Conservation (phyloP, 352 stramenopile genomes). For the Plasmopara viticola region DNA sequence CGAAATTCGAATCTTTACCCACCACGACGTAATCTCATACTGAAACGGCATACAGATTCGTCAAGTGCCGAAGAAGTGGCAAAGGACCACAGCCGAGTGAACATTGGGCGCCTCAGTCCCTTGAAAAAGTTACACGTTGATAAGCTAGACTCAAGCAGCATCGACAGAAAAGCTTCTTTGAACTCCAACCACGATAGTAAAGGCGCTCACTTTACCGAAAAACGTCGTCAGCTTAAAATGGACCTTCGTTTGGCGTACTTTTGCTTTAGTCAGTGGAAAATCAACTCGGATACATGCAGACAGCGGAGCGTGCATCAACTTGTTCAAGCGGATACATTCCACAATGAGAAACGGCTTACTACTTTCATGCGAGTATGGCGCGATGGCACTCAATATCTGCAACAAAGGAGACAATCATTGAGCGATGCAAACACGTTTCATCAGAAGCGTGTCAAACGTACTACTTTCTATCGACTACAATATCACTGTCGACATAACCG, state of each 20-base stretch:
- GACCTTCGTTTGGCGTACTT: constrained; percentile 19
- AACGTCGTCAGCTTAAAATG: constrained; percentile 18
- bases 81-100: neutral
- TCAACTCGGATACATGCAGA: neutral
- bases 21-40: constrained; percentile 16
- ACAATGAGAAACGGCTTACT: constrained; percentile 4
- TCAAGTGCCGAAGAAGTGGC: constrained; percentile 9
- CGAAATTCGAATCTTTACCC: neutral
- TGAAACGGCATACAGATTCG: constrained; percentile 12
- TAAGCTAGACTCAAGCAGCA: neutral
- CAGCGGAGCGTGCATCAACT: constrained; percentile 7
- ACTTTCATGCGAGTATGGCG: constrained; percentile 8
- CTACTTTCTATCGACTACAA: constrained; percentile 10
- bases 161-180: neutral
- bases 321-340: constrained; percentile 6
- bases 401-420: constrained; percentile 6
- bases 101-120: neutral
- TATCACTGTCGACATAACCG: constrained; percentile 9
- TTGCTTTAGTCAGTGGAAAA: constrained; percentile 24
- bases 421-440: constrained; percentile 10
- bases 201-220: constrained; percentile 2
- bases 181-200: neutral
- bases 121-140: neutral
- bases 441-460: constrained; percentile 2
- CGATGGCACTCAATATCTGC: neutral